A percentile compares a stretch with the other conserved stretches of the same genome.
Conservation (phyloP, 257 asterid genomes). For the Osmanthus fragrans region DNA sequence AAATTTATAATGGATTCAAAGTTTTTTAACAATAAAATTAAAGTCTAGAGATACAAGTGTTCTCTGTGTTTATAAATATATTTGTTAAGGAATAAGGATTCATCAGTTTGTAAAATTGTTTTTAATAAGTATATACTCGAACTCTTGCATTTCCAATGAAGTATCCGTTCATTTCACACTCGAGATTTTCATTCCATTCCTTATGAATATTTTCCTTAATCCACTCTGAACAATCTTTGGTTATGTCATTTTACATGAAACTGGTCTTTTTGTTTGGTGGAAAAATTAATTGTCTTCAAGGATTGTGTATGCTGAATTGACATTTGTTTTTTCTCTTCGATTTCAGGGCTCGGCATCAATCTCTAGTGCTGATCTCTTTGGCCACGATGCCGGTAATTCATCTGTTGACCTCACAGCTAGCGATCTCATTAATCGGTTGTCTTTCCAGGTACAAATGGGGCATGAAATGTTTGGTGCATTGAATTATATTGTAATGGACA, state of each 20-base stretch:
- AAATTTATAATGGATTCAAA: neutral
- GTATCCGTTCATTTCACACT: neutral
- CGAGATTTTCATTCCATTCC: neutral
- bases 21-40: neutral
- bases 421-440: conserved; percentile 81
- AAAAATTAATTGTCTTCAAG: neutral
- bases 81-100: neutral
- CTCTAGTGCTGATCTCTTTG: conserved; percentile 95
- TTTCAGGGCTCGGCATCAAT: conserved; percentile 85
- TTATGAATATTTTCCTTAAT: neutral
- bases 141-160: neutral
- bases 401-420: conserved; percentile 65
- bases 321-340: conserved; percentile 4
- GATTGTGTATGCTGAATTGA: neutral
- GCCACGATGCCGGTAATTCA: conserved; percentile 37
- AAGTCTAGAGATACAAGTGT: neutral
- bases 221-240: neutral
- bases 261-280: neutral
- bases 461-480: neutral
- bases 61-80: neutral
- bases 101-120: neutral
- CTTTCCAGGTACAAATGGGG: conserved; percentile 73
- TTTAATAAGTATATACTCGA: neutral
- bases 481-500: neutral
- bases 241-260: neutral